Base-by-base conservation (phyloP, 495 filamentous ascomycete species). In the Penicillium antarcticum region DNA sequence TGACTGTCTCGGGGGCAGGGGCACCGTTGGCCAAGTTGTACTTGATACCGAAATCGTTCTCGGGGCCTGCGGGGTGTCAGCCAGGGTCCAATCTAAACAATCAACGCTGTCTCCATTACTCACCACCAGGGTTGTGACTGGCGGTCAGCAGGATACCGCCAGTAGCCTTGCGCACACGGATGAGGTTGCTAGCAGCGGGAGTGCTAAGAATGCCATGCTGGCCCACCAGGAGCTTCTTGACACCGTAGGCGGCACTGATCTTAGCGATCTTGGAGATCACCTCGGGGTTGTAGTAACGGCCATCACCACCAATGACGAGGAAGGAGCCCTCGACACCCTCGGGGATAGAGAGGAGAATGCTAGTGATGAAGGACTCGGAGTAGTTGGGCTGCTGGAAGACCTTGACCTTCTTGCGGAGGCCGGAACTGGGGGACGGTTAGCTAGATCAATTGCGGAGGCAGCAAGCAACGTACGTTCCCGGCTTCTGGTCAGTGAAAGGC, bases 21-120 rank as follows among this genome's bases (percentile, higher is more conserved):
- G 91, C 94, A 52, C 94, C 94, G 67, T 97, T 97, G 62, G 88
- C 70, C 42, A 98, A 79, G 79, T 98, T 98, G 80, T 98, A 98
- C 76, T 98, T 98, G 85, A 98, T 97, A 49, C 94, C 94, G 51
- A 97, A 97, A 74, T 98, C 94, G 68, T 90, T 84, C 52, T 82
- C 84, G 42, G 95, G 95, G 21, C 94, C 92, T 97, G 59, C 0
- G 8, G 16, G 17, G 21, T 17, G 21, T 37, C 17, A n/a, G 42
- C 52, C 29, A 53, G 48, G n/a, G 12, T 23, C 37, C 17, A 29
- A 17, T 23, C 37, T n/a, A 29, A 17, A 1, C 26, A 21, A 11
- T 31, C 23, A 37, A 3, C 21, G 4, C 2, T 21, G 17, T 13
- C 31, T 40, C 6, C 11, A 36, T 21, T 39, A 77, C 87, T 71